Evolutionary conservation across 2,329 filamentous ascomycete species (phyloP).

Genomic region (Fusarium sp.): DNA sequence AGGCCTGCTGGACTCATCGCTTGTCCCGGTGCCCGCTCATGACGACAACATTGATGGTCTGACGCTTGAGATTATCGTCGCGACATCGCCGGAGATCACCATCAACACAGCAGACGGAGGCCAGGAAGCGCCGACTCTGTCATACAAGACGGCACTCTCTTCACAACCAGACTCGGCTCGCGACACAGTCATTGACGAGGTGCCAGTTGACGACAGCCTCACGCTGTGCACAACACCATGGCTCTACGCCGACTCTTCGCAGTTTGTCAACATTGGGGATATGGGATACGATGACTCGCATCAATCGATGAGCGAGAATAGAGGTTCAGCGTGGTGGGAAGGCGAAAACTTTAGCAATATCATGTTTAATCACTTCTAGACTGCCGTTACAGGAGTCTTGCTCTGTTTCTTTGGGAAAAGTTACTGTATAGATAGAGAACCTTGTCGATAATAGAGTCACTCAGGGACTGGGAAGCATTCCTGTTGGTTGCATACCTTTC

Average conservation of each 20-base stretch:
- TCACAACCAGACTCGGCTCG: constrained; percentile 45
- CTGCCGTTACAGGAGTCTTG: background rate
- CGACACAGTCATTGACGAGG: constrained; percentile 49
- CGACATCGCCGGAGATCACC: constrained; percentile 66
- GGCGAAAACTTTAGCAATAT: constrained; percentile 57
- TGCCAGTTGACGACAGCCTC: constrained; percentile 54
- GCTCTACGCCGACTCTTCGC: constrained; percentile 60
- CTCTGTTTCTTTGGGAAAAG: background rate
- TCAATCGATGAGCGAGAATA: constrained; percentile 41
- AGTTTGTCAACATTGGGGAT: constrained; percentile 57
- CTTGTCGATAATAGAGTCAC: too few relatives aligned
- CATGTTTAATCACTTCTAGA: constrained; percentile 58
- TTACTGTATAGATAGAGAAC: background rate
- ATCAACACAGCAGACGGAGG: constrained; percentile 68
- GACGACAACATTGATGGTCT: constrained; percentile 56
- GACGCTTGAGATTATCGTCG: constrained; percentile 65
- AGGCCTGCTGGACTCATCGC: constrained; percentile 61
- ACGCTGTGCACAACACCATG: constrained; percentile 61
- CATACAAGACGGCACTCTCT: constrained; percentile 51
- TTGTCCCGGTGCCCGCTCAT: constrained; percentile 51
- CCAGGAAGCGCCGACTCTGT: constrained; percentile 62
- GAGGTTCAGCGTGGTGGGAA: constrained; percentile 59
- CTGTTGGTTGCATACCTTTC: background rate
- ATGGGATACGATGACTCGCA: constrained; percentile 53
- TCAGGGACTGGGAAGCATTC: background rate